phyloP scores from a whole-genome alignment of 2,329 filamentous ascomycete genomes.

The Trichoderma endophyticum region DNA sequence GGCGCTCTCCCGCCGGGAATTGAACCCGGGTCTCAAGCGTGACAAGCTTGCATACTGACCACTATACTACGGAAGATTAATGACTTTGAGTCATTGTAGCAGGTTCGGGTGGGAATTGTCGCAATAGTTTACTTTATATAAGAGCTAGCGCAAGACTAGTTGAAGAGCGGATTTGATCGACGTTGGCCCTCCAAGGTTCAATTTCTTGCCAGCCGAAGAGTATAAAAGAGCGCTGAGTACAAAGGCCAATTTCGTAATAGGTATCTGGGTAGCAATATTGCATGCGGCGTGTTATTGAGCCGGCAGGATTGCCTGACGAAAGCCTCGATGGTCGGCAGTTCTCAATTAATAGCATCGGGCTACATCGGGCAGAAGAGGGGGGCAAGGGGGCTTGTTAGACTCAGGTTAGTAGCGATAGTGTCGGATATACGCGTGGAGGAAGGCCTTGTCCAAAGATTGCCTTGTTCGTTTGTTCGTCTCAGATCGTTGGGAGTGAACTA shows the following conservation, averaged over 20 bases:
- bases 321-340: neutral
- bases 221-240: neutral
- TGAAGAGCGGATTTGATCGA: neutral
- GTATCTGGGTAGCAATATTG: neutral
- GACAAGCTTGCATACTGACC: conserved; percentile 27
- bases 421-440: neutral
- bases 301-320: neutral
- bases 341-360: neutral
- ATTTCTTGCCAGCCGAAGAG: neutral
- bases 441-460: neutral
- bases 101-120: neutral
- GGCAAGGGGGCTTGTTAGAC: neutral
- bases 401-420: neutral
- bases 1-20: conserved; percentile 26
- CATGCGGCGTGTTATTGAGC: neutral
- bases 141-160: neutral
- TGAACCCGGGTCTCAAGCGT: conserved; percentile 27
- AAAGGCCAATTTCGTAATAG: neutral
- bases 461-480: neutral
- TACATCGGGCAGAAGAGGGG: neutral
- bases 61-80: conserved; percentile 26
- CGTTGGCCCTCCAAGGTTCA: neutral
- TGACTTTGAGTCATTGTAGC: conserved; percentile 18
- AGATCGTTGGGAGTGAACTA: neutral
- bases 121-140: neutral